Conservation (phyloP, 164 flowering plant species). For the Tetrastigma voinierianum region DNA sequence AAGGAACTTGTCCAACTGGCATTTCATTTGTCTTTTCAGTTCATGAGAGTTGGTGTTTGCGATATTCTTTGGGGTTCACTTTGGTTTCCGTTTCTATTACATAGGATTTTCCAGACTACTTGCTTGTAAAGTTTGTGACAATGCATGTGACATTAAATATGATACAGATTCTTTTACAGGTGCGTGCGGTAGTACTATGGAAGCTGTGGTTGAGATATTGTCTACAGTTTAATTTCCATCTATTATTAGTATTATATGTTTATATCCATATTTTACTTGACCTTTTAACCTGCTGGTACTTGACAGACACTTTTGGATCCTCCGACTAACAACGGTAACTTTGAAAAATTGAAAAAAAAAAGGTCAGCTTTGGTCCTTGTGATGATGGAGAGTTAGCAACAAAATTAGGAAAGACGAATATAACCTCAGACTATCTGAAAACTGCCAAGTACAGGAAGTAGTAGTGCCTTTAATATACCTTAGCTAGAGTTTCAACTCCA, state of each 20-base stretch:
- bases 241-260: no score
- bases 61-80: background rate
- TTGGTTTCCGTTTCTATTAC: background rate
- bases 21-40: background rate
- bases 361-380: no score
- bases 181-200: background rate
- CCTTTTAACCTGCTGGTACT: no score
- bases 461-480: background rate
- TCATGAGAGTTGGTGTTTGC: background rate
- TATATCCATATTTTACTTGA: no score
- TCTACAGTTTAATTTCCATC: no score
- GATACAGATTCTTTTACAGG: constrained; percentile 5
- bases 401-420: constrained; percentile 13
- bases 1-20: no score
- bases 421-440: constrained; percentile 24
- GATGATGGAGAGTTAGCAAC: no score
- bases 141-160: no score
- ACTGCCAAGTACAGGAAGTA: constrained; percentile 9
- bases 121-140: constrained; percentile 6
- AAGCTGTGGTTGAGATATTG: constrained; percentile 1
- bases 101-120: no score
- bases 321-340: background rate
- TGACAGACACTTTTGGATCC: background rate
- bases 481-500: background rate
- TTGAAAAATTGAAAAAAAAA: no score